These are phyloP conservation scores for Sordariomycetes sp. DNA, from an alignment of 2,329 filamentous ascomycete species.

Conservation along the genomic window DNA sequence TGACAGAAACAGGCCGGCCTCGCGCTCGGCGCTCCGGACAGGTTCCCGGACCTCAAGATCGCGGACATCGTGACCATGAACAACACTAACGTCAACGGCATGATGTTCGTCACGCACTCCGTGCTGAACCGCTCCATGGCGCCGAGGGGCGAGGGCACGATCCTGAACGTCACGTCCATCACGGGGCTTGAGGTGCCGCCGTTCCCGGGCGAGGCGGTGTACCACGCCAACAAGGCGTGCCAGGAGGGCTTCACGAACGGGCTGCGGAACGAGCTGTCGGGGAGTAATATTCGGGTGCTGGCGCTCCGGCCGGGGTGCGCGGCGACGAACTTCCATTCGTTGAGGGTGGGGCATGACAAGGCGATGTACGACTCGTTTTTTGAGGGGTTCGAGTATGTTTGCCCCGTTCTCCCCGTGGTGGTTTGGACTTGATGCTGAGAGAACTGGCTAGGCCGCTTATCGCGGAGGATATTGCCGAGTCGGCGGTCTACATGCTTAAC, in stretches of 20 bases:
- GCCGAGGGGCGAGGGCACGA: constrained; percentile 25
- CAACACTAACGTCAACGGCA: constrained; percentile 34
- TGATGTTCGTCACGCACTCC: constrained; percentile 32
- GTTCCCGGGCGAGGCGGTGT: constrained; percentile 35
- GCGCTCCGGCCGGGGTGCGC: constrained; percentile 34
- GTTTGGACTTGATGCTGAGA: too few species aligned
- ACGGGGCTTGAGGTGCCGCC: constrained; percentile 35
- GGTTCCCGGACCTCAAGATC: constrained; percentile 28
- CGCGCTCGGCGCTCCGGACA: constrained; percentile 30
- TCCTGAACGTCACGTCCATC: constrained; percentile 34
- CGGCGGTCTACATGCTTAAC: constrained; percentile 29
- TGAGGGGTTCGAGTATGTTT: constrained; percentile 23
- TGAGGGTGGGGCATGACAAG: constrained; percentile 30
- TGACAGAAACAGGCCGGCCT: constrained; percentile 17
- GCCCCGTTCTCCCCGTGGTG: too few species aligned
- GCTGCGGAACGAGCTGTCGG: constrained; percentile 32
- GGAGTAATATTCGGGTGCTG: constrained; percentile 34
- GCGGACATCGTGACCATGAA: constrained; percentile 31
- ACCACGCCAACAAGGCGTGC: constrained; percentile 33
- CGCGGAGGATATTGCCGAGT: constrained; percentile 29
- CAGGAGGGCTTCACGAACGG: constrained; percentile 38
- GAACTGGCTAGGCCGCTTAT: constrained; percentile 20
- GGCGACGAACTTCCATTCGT: constrained; percentile 34
- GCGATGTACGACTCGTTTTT: constrained; percentile 30
- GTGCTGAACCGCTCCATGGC: constrained; percentile 32